These are phyloP conservation scores for Monascus purpureus DNA, from an alignment of 495 filamentous ascomycete genomes.

Conservation along the genomic window DNA sequence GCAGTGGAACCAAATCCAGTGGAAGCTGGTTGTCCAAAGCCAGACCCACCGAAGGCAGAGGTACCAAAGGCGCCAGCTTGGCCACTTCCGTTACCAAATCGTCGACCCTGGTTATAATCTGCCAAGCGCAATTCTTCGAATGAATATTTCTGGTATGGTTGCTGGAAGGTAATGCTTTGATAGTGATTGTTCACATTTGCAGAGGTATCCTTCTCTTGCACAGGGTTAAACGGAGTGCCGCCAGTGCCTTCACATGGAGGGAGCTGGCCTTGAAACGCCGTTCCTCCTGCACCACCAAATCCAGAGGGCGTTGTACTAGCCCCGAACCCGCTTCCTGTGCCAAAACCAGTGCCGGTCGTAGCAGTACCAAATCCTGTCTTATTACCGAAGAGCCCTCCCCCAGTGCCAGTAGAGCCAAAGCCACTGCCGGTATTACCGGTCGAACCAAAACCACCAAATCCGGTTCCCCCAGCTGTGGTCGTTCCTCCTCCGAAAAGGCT, in stretches of 20 bases:
- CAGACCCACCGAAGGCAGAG: conserved; percentile 6
- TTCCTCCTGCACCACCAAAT: conserved; percentile 29
- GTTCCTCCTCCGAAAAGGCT: conserved; percentile 33
- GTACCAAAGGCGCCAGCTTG: conserved; percentile 28
- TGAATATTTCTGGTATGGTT: conserved; percentile 76
- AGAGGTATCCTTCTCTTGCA: conserved; percentile 65
- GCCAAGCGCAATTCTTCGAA: conserved; percentile 79
- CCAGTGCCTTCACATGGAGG: conserved; percentile 55
- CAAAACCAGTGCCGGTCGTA: conserved; percentile 13
- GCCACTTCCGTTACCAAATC: conserved; percentile 65
- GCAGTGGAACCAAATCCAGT: conserved; percentile 38
- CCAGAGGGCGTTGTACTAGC: conserved; percentile 19
- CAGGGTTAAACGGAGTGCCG: conserved; percentile 54
- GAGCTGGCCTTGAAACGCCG: conserved; percentile 31
- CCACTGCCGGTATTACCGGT: conserved; percentile 25
- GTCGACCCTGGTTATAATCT: conserved; percentile 80
- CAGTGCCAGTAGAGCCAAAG: conserved; percentile 28
- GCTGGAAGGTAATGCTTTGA: conserved; percentile 79
- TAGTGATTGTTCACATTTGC: conserved; percentile 52
- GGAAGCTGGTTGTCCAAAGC: conserved; percentile 28
- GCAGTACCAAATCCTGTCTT: conserved; percentile 26
- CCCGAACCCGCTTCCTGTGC: conserved; percentile 14
- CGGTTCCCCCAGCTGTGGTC: conserved; percentile 27
- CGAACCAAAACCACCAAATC: conserved; percentile 15
- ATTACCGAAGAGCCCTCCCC: conserved; percentile 36